Percentiles rank a stretch among this genome's conserved stretches.
Conservation (phyloP, 192 early-diverging fungal species). For the Paraglomus brasilianum region DNA sequence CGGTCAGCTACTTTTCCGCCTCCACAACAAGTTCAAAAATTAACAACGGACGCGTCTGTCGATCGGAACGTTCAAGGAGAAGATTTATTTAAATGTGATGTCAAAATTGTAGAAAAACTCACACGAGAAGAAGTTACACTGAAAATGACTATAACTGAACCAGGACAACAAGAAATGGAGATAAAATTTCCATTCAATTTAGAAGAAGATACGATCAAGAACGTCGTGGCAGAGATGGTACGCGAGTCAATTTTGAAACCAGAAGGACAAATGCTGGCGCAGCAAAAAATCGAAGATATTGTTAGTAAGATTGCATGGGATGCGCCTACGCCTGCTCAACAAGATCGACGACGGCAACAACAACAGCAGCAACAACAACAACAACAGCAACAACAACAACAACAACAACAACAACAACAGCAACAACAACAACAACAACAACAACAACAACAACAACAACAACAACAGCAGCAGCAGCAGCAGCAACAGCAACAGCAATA, state of each 20-base stretch:
- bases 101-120: neutral
- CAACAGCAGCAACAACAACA: constrained; percentile 29
- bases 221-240: constrained; percentile 70
- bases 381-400: constrained; percentile 35
- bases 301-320: constrained; percentile 29
- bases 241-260: constrained; percentile 40
- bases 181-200: constrained; percentile 71
- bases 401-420: constrained; percentile 32
- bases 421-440: constrained; percentile 40
- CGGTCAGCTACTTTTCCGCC: constrained; percentile 39
- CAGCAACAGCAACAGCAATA: constrained; percentile 5
- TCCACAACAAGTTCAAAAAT: neutral
- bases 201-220: constrained; percentile 67
- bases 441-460: constrained; percentile 35
- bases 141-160: constrained; percentile 16
- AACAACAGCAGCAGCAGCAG: neutral
- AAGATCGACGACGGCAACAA: neutral
- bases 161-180: constrained; percentile 47
- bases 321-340: constrained; percentile 26
- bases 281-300: constrained; percentile 38
- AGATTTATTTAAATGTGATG: neutral
- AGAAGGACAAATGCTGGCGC: constrained; percentile 37
- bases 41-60: neutral
- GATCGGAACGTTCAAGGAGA: neutral
- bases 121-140: neutral